Base-by-base conservation (phyloP, 2,329 filamentous ascomycete genomes). In the Hypoxylon sp. region DNA sequence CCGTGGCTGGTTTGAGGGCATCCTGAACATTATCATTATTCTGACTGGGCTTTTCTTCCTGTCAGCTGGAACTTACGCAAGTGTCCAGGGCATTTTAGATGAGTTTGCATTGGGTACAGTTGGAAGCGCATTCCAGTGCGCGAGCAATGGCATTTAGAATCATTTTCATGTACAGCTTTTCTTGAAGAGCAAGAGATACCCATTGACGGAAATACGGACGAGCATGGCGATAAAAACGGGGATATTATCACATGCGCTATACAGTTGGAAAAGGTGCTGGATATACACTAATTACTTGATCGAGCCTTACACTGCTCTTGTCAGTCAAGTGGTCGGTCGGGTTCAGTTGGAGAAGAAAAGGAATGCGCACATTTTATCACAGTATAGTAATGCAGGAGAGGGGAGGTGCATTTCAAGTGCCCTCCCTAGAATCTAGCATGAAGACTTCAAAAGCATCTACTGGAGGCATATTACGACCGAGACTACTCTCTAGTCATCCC, bases 1-100 rank as follows among this genome's bases (percentile, higher is more conserved):
- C 34, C 80, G 84, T 1, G 86, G 86, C 36, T 80, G 80, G 65
- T 74, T 87, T 6, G 86, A 87, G 46, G 84, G 89, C n/a, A 79
- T 81, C 0, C 78, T 96, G 58, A 98, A 97, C 75, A 76, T 93
- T 14, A 72, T 89, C 68, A 87, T 97, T 65, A 94, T 96, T 63
- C 28, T 85, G 1, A 88, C 91, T 17, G 94, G 94, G 0, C 57
- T 97, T n/a, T 88, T 94, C 72, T 97, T 97, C 82, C 80, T 98
- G 51, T 90, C 86, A 0, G 92, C 86, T 0, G 94, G 94, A 38
- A 98, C 94, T 2, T 97, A 97, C 75, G 89, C 87, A 36, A 90
- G 87, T 65, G 89, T 94, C 0, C 86, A 93, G 78, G 89, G 88
- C 61, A 94, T 94, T 63, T 86, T 96, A 23, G 84, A 93, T 64